A percentile compares a stretch with the other conserved stretches of the same genome.
Conservation (phyloP, 2,329 filamentous ascomycete genomes). For the Sclerotinia sclerotiorum region DNA sequence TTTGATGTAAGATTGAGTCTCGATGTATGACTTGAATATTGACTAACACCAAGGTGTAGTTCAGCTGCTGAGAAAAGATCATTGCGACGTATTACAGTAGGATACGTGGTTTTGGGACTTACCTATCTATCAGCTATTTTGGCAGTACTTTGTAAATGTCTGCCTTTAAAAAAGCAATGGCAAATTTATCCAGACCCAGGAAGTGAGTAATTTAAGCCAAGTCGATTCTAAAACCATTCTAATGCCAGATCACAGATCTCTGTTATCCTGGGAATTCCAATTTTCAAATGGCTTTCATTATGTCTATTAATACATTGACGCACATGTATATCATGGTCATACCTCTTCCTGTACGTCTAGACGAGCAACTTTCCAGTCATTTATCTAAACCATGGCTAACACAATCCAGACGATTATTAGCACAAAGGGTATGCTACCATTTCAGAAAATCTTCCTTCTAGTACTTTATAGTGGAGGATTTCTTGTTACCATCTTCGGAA, state of each 20-base stretch:
- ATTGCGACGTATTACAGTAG: constrained; percentile 13
- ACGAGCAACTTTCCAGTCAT: not conserved
- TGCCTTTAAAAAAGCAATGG: constrained; percentile 21
- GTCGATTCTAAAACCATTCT: not conserved
- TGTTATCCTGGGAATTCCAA: constrained; percentile 16
- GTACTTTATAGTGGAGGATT: constrained; percentile 16
- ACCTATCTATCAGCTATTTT: constrained; percentile 16
- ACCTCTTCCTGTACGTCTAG: constrained; percentile 10
- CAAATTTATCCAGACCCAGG: constrained; percentile 22
- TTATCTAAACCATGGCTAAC: not conserved
- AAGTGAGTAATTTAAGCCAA: not conserved
- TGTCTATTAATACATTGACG: constrained; percentile 11
- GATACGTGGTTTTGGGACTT: constrained; percentile 3
- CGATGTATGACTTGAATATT: not conserved
- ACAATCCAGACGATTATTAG: not conserved
- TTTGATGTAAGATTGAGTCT: not conserved
- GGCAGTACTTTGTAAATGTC: constrained; percentile 15
- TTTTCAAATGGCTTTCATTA: constrained; percentile 12
- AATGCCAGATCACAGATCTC: not conserved
- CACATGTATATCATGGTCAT: constrained; percentile 15
- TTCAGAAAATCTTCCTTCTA: constrained; percentile 10
- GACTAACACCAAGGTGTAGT: not conserved
- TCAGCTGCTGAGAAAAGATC: not conserved
- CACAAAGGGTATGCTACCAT: constrained; percentile 1
- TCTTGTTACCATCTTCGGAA: constrained; percentile 4